Evolutionary conservation across 1,284 basidiomycete species (phyloP), one percentile per base, ranked within the genome.

Genomic region (Tausonia pullulans): DNA sequence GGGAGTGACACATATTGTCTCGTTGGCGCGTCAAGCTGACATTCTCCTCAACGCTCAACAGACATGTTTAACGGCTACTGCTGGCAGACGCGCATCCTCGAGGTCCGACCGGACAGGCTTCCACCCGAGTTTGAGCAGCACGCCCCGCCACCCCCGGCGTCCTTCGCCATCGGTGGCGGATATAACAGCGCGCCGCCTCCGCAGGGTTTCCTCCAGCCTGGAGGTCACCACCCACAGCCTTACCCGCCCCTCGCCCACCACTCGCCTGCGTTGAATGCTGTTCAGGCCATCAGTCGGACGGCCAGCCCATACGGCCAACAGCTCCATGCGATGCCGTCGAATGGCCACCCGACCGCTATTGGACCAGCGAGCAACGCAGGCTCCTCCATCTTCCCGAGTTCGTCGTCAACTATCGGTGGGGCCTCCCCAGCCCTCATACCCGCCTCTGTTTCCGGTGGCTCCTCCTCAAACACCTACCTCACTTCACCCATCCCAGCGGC

Each of bases 61-160:
- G 87, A 89, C 68, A 86, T 90, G 81, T 92, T 92, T 76, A 89
- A 93, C 72, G 90, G 90, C 6, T 93, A 88, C 74, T 85, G 84
- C 46, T 95, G 91, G 90, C 91, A 94, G 76, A 89, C 88, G 3
- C 80, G 90, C n/a, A 83, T 87, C 41, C 83, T 94, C 40, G 90
- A 95, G 76, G 90, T 95, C 44, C 82, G 90, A 27, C 86, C 87
- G 8, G 90, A 95, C 75, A 82, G 90, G 43, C 79, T 92, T 64
- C 81, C 82, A 57, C 78, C 78, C 68, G 78, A 79, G 70, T 77
- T 79, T 76, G 69, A 84, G 80, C 70, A 69, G 52, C 62, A 69
- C 58, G 59, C 69, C 8, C 3, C 55, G 55, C 43, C 55, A 4
- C 14, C 43, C 9, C 41, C n/a, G 27, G 11, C 10, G 16, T 9